These are phyloP conservation scores for Tolypocladium pustulatum DNA, from an alignment of 2,329 filamentous ascomycete genomes.

Conservation along the genomic window DNA sequence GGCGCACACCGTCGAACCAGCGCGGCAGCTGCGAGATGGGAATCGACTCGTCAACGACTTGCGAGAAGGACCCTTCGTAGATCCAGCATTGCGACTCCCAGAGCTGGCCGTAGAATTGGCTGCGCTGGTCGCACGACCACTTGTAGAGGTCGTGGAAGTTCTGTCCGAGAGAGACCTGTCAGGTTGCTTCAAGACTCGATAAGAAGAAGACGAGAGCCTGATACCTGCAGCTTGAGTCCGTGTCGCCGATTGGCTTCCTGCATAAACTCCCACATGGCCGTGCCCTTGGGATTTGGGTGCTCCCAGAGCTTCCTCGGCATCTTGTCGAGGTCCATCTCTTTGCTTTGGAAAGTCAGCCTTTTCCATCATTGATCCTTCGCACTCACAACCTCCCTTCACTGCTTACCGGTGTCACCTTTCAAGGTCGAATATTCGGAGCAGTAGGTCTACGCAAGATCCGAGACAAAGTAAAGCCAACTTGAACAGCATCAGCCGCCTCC, in stretches of 20 bases:
- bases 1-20: constrained; percentile 65
- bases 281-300: constrained; percentile 49
- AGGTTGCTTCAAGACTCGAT: neutral
- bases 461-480: neutral
- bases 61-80: constrained; percentile 46
- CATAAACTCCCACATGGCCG: constrained; percentile 58
- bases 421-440: no score
- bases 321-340: constrained; percentile 21
- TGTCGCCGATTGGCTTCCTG: constrained; percentile 50
- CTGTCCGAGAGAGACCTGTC: constrained; percentile 22
- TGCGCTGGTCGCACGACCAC: constrained; percentile 53
- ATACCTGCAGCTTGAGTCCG: constrained; percentile 45
- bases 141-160: constrained; percentile 60
- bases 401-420: neutral
- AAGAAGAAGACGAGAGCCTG: neutral
- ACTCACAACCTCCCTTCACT: neutral
- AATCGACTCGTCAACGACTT: constrained; percentile 57
- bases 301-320: constrained; percentile 58
- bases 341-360: no score
- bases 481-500: neutral
- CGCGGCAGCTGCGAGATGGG: constrained; percentile 61
- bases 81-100: constrained; percentile 53
- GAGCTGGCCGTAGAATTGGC: constrained; percentile 54
- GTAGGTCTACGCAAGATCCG: no score
- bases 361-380: neutral